Evolutionary conservation across 2,329 filamentous ascomycete genomes (phyloP).

Genomic region (Dothistroma pini): DNA sequence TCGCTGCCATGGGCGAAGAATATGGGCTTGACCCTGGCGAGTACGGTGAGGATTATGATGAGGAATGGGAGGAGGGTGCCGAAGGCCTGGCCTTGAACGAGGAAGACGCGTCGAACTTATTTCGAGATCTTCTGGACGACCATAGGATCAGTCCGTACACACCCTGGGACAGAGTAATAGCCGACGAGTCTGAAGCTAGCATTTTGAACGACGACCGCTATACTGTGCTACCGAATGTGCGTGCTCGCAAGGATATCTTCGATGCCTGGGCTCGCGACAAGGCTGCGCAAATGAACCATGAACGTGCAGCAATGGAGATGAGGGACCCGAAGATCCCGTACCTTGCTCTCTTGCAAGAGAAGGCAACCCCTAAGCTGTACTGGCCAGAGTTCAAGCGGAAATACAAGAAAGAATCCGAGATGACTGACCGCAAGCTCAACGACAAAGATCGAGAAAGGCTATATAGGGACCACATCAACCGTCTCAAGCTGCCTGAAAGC

Average conservation of each 20-base stretch:
- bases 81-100: constrained; percentile 68
- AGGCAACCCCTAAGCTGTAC: constrained; percentile 87
- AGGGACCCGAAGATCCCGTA: constrained; percentile 81
- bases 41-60: constrained; percentile 59
- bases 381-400: constrained; percentile 97
- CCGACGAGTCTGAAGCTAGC: constrained; percentile 59
- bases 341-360: constrained; percentile 71
- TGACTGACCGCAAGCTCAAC: constrained; percentile 63
- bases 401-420: constrained; percentile 72
- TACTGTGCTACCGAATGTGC: constrained; percentile 76
- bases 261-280: constrained; percentile 77
- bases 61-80: constrained; percentile 64
- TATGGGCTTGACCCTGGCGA: constrained; percentile 74
- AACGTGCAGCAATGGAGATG: constrained; percentile 71
- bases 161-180: constrained; percentile 85
- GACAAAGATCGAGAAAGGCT: constrained; percentile 73
- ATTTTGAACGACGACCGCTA: constrained; percentile 86
- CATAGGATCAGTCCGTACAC: constrained; percentile 79
- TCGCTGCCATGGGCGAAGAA: constrained; percentile 84
- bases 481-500: constrained; percentile 61
- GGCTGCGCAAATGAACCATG: constrained; percentile 68
- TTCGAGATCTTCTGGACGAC: constrained; percentile 83
- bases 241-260: constrained; percentile 75
- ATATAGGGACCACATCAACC: constrained; percentile 69
- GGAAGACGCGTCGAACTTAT: constrained; percentile 72